These are phyloP conservation scores for California macrophylla DNA, from an alignment of 441 rosid species.

Conservation along the genomic window DNA sequence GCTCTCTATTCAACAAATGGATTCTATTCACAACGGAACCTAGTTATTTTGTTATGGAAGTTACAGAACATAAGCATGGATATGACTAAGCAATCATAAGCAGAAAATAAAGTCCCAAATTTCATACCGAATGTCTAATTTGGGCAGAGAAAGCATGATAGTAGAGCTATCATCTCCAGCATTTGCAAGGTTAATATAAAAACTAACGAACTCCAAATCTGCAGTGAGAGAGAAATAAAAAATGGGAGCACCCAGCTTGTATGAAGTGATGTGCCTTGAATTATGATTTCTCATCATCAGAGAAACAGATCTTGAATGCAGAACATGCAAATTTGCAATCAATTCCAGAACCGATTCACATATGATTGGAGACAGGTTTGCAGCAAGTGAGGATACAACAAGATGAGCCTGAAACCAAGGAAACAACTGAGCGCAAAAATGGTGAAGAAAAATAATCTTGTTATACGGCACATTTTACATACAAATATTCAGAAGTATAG, in stretches of 20 bases:
- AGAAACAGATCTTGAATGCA: conserved; percentile 33
- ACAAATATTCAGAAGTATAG: not conserved
- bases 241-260: conserved; percentile 27
- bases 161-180: conserved; percentile 53
- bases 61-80: not conserved
- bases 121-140: conserved; percentile 46
- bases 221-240: conserved; percentile 47
- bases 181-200: conserved; percentile 58
- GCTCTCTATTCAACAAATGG: not conserved
- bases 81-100: conserved; percentile 1
- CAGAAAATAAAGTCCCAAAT: conserved; percentile 1
- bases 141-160: conserved; percentile 38
- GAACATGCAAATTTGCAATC: conserved; percentile 38
- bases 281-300: conserved; percentile 17
- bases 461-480: not conserved
- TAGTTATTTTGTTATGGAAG: not conserved
- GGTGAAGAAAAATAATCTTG: not conserved
- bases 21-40: conserved; percentile 1
- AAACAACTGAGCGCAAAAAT: not conserved
- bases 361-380: conserved; percentile 49
- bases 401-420: conserved; percentile 52
- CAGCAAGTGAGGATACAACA: conserved; percentile 32
- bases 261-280: conserved; percentile 20
- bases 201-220: conserved; percentile 38
- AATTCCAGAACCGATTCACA: conserved; percentile 43